Conservation (phyloP, 345 rosid genomes). For the Raphanus sativus region DNA sequence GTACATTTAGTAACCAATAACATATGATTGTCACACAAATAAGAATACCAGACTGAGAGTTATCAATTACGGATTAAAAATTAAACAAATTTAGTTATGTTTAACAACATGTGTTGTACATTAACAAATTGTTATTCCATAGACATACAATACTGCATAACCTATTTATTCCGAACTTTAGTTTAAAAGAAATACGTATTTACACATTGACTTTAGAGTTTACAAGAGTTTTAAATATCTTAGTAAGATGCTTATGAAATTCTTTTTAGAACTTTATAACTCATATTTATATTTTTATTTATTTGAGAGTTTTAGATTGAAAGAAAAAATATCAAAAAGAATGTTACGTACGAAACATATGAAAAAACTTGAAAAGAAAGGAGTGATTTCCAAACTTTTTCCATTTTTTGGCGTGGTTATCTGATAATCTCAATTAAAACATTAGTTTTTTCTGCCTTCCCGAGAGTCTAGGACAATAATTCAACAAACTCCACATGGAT, state of each 20-base stretch:
- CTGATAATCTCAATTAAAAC: background rate
- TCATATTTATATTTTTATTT: no score
- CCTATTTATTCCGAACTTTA: background rate
- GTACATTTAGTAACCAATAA: no score
- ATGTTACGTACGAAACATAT: background rate
- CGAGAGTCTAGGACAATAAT: slow-evolving; percentile 10
- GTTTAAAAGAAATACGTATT: background rate
- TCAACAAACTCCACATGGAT: background rate
- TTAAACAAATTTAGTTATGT: background rate
- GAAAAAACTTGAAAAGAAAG: background rate
- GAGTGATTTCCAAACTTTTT: background rate
- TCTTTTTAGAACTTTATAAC: background rate
- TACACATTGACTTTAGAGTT: background rate
- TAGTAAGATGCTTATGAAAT: no score
- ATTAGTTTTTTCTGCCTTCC: background rate
- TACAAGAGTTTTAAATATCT: no score
- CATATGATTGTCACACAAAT: background rate
- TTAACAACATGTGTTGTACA: background rate
- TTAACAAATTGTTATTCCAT: background rate
- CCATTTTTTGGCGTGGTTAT: background rate
- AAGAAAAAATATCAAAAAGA: background rate
- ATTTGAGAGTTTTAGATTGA: background rate
- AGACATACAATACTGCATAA: background rate
- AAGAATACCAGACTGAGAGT: background rate
- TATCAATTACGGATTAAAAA: background rate